These are phyloP conservation scores for Hemileccinum impolitum DNA, from an alignment of 768 basidiomycete species.

Conservation along the genomic window DNA sequence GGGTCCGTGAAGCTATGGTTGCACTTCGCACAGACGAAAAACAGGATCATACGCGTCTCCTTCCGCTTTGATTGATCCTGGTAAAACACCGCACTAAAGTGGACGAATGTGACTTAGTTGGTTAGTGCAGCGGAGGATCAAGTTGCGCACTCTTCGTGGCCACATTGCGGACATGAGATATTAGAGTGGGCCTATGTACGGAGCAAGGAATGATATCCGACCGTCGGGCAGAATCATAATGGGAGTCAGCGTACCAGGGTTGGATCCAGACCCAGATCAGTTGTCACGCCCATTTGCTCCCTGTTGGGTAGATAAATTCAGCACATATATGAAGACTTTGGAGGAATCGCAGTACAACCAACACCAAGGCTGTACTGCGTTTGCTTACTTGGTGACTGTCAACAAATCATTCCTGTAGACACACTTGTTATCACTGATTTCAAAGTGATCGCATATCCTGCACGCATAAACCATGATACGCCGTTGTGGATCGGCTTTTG, in stretches of 20 bases:
- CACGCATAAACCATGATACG: slow-evolving; percentile 88
- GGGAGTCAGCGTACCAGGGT: slow-evolving; percentile 59
- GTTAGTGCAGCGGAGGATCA: not conserved
- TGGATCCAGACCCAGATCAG: slow-evolving; percentile 83
- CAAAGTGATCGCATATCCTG: slow-evolving; percentile 84
- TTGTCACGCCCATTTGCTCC: slow-evolving; percentile 90
- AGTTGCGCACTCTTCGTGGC: slow-evolving; percentile 72
- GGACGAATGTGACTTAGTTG: slow-evolving; percentile 4
- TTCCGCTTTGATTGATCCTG: slow-evolving; percentile 98
- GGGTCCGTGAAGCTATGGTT: slow-evolving; percentile 75
- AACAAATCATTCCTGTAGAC: slow-evolving; percentile 93
- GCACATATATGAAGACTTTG: not conserved
- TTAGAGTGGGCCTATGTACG: slow-evolving; percentile 72
- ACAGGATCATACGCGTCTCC: slow-evolving; percentile 92
- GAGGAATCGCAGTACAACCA: slow-evolving; percentile 13
- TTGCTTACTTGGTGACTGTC: slow-evolving; percentile 80
- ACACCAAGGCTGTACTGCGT: not conserved
- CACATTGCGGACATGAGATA: slow-evolving; percentile 79
- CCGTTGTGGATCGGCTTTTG: slow-evolving; percentile 84
- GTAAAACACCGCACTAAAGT: slow-evolving; percentile 82
- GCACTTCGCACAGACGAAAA: slow-evolving; percentile 86
- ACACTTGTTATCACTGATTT: slow-evolving; percentile 81
- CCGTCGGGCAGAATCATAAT: not conserved
- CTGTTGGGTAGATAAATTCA: slow-evolving; percentile 39
- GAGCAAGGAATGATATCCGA: not conserved